phyloP scores from a whole-genome alignment of 2,329 filamentous ascomycete genomes.

The Colletotrichum kahawae region DNA sequence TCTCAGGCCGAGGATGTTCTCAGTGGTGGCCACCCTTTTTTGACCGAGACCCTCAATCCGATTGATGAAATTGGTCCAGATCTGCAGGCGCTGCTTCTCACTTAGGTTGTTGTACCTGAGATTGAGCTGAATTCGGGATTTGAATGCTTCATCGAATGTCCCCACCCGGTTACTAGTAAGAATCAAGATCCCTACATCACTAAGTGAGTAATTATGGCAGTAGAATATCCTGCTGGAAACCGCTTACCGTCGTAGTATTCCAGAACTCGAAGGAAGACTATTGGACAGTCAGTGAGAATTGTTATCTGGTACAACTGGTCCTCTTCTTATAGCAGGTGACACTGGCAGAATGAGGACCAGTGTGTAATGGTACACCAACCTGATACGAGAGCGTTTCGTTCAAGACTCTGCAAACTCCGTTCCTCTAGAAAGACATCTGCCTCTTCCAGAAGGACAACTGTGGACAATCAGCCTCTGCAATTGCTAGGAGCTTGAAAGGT shows the following conservation, averaged over 20 bases:
- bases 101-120: slow-evolving; percentile 35
- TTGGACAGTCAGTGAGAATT: no score
- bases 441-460: slow-evolving; percentile 33
- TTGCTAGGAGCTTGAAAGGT: no score
- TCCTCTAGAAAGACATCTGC: slow-evolving; percentile 32
- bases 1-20: no score
- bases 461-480: neutral
- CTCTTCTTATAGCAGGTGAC: neutral
- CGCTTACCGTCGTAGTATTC: slow-evolving; percentile 36
- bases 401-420: slow-evolving; percentile 61
- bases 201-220: no score
- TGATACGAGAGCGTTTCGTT: slow-evolving; percentile 43
- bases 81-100: slow-evolving; percentile 3
- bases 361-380: neutral
- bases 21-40: no score
- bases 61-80: slow-evolving; percentile 12
- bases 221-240: no score
- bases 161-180: slow-evolving; percentile 32
- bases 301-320: neutral
- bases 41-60: neutral
- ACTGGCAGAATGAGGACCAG: neutral
- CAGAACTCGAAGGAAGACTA: slow-evolving; percentile 30
- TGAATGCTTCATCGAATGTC: slow-evolving; percentile 41
- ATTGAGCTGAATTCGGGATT: slow-evolving; percentile 37
- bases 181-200: neutral